Percentiles rank a stretch among this genome's conserved stretches.
Evolutionary conservation across 1,284 basidiomycete species (phyloP).

Genomic region (Leucoagaricus sp.): DNA sequence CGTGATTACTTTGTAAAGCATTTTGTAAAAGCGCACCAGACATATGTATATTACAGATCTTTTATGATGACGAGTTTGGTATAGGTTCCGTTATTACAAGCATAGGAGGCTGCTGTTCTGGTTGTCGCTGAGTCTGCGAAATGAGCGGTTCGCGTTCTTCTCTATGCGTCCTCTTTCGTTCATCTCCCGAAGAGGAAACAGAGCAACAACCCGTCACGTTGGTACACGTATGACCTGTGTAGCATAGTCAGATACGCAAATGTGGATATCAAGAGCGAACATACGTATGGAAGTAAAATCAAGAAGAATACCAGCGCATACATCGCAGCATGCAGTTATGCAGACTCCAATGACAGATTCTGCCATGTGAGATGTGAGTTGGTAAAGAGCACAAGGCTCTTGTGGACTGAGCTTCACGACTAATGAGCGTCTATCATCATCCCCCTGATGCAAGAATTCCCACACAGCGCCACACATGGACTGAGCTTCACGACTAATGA

Average conservation of each 20-base stretch:
- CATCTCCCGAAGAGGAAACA: slow-evolving; percentile 2
- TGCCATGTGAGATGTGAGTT: slow-evolving; percentile 19
- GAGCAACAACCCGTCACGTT: slow-evolving; percentile 22
- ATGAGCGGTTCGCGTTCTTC: slow-evolving; percentile 26
- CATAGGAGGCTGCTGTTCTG: slow-evolving; percentile 18
- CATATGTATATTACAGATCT: neutral
- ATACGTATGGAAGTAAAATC: slow-evolving; percentile 33
- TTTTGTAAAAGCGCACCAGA: neutral
- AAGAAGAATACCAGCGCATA: slow-evolving; percentile 30
- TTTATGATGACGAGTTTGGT: neutral
- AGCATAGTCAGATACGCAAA: neutral
- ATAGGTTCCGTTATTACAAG: neutral
- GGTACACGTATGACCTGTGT: slow-evolving; percentile 29
- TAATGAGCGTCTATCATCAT: too few relatives aligned
- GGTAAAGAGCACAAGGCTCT: neutral
- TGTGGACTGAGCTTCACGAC: neutral
- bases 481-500: too few relatives aligned
- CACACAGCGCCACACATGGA: too few relatives aligned
- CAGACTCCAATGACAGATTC: slow-evolving; percentile 22
- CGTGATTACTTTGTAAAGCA: neutral
- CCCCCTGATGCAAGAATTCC: too few relatives aligned
- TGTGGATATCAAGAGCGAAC: slow-evolving; percentile 2
- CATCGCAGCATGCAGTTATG: slow-evolving; percentile 24
- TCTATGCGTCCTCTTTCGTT: too few relatives aligned
- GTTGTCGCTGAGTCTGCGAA: slow-evolving; percentile 14